Conservation (phyloP, 2,329 filamentous ascomycete genomes). For the Thelonectria blattea region DNA sequence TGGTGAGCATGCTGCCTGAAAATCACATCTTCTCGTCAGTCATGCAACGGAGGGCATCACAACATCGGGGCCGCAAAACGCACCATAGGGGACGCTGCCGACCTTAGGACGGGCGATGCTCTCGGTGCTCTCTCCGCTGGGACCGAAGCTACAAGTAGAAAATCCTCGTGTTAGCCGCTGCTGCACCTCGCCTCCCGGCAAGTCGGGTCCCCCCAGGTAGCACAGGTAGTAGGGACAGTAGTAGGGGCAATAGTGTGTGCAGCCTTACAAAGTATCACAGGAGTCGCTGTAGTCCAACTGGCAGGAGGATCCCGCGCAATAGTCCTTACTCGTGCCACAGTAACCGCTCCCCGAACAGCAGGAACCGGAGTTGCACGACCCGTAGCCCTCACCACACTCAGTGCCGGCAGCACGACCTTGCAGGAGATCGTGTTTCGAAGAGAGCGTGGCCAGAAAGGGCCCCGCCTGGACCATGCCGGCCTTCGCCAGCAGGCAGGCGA, state of each 20-base stretch:
- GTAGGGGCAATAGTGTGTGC: no score
- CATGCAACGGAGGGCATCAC: conserved; percentile 8
- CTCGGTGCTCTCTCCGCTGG: conserved; percentile 42
- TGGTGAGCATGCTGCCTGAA: conserved; percentile 46
- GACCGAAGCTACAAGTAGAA: conserved; percentile 39
- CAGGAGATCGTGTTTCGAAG: conserved; percentile 22
- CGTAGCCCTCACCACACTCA: conserved; percentile 45
- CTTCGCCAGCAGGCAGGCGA: conserved; percentile 28
- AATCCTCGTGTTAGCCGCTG: conserved; percentile 21
- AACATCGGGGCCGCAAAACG: conserved; percentile 18
- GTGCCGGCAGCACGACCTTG: conserved; percentile 29
- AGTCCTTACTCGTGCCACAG: conserved; percentile 45
- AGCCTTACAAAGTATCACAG: conserved; percentile 50
- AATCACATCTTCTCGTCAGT: conserved; percentile 26
- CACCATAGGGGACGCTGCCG: conserved; percentile 48
- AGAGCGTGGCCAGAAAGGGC: conserved; percentile 26
- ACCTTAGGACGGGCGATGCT: conserved; percentile 39
- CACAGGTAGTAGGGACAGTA: neutral
- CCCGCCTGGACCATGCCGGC: conserved; percentile 29
- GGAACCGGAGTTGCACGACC: conserved; percentile 41
- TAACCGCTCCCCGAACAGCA: conserved; percentile 48
- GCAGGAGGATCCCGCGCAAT: conserved; percentile 47
- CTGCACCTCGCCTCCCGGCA: neutral
- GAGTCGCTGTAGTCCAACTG: conserved; percentile 48
- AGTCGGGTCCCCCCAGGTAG: neutral